Percentiles rank a stretch among this genome's conserved stretches.
Evolutionary conservation across 805 yeast species (phyloP).

Genomic region (Vanderwaltozyma polyspora): DNA sequence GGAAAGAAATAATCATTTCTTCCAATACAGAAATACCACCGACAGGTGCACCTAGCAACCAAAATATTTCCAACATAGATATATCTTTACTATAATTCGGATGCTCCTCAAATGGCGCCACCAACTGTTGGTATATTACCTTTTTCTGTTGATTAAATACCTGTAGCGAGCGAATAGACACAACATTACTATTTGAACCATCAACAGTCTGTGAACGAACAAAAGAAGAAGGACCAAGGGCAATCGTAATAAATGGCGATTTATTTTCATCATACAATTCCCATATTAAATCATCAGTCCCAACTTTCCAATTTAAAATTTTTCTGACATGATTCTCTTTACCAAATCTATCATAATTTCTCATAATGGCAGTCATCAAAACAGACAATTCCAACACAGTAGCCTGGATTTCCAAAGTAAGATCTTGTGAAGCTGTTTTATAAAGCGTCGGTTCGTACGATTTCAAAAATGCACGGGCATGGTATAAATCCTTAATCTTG

Average conservation of each 20-base stretch:
- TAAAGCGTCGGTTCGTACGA: slow-evolving; percentile 25
- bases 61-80: slow-evolving; percentile 33
- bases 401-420: slow-evolving; percentile 28
- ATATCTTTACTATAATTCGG: slow-evolving; percentile 14
- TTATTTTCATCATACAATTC: slow-evolving; percentile 40
- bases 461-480: slow-evolving; percentile 33
- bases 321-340: slow-evolving; percentile 11
- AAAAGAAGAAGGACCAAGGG: slow-evolving; percentile 38
- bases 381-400: slow-evolving; percentile 32
- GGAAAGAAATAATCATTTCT: slow-evolving; percentile 36
- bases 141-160: slow-evolving; percentile 41
- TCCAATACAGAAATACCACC: slow-evolving; percentile 55
- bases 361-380: slow-evolving; percentile 33
- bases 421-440: slow-evolving; percentile 29
- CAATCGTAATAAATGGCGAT: slow-evolving; percentile 42
- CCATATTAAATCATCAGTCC: slow-evolving; percentile 48
- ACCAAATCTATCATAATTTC: slow-evolving; percentile 23
- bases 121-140: slow-evolving; percentile 41
- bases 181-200: slow-evolving; percentile 41
- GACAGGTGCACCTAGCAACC: slow-evolving; percentile 49
- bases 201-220: slow-evolving; percentile 39
- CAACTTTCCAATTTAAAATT: slow-evolving; percentile 36
- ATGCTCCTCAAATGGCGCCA: slow-evolving; percentile 31
- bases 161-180: slow-evolving; percentile 36
- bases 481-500: slow-evolving; percentile 34